phyloP scores from a whole-genome alignment of 2,329 filamentous ascomycete genomes.

The Pseudomassariella vexata region DNA sequence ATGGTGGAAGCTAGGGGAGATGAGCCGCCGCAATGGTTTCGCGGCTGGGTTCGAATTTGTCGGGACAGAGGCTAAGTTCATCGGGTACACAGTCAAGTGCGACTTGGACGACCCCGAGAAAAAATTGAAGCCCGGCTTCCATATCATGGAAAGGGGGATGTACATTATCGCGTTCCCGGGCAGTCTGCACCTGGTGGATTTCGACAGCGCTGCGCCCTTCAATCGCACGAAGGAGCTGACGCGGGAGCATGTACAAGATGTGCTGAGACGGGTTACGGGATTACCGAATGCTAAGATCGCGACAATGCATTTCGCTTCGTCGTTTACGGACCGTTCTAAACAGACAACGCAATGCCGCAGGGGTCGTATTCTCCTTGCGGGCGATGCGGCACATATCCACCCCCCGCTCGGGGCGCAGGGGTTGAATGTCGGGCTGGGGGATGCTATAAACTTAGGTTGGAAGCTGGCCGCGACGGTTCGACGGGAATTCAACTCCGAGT shows the following conservation, averaged over 20 bases:
- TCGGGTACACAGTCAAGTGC: slow-evolving; percentile 25
- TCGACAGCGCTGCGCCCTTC: slow-evolving; percentile 10
- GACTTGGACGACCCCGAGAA: slow-evolving; percentile 25
- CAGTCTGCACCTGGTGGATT: slow-evolving; percentile 12
- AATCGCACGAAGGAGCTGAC: slow-evolving; percentile 14
- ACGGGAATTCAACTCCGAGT: too few relatives aligned
- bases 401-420: slow-evolving; percentile 50
- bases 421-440: slow-evolving; percentile 51
- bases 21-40: slow-evolving; percentile 13
- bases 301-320: slow-evolving; percentile 17
- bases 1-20: slow-evolving; percentile 13
- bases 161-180: slow-evolving; percentile 13
- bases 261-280: slow-evolving; percentile 12
- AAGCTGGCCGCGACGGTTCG: slow-evolving; percentile 33
- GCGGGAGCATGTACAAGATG: slow-evolving; percentile 12
- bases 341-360: slow-evolving; percentile 32
- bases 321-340: slow-evolving; percentile 19
- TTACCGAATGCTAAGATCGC: slow-evolving; percentile 14
- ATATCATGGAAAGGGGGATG: slow-evolving; percentile 19
- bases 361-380: slow-evolving; percentile 47
- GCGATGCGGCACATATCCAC: slow-evolving; percentile 53
- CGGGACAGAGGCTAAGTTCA: slow-evolving; percentile 29
- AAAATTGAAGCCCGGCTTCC: slow-evolving; percentile 19
- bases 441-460: slow-evolving; percentile 50
- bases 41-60: slow-evolving; percentile 29